Percentiles rank a stretch among this genome's conserved stretches.
Conservation (phyloP, 2,329 filamentous ascomycete species). For the Diaporthe vaccinii region DNA sequence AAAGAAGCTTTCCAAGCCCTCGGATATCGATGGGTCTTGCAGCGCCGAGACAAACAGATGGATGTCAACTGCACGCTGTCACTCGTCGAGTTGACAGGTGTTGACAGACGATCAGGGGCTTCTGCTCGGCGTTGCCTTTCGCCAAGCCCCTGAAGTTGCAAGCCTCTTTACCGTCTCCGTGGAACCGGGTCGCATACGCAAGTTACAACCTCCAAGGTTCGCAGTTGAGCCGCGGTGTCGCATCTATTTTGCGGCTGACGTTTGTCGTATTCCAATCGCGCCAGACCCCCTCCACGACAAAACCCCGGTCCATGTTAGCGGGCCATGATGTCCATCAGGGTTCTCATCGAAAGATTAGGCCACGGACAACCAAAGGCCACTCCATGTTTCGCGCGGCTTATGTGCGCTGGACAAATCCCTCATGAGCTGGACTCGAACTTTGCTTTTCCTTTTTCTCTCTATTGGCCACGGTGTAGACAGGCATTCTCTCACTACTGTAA, state of each 20-base stretch:
- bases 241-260: constrained; percentile 1
- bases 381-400: constrained; percentile 4
- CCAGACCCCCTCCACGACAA: constrained; percentile 16
- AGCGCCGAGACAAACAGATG: constrained; percentile 10
- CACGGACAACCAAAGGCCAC: constrained; percentile 5
- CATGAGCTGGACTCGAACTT: neutral
- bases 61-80: neutral
- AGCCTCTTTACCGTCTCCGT: constrained; percentile 25
- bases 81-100: neutral
- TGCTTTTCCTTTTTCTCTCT: neutral
- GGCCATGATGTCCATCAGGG: constrained; percentile 21
- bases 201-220: neutral
- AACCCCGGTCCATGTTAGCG: constrained; percentile 5
- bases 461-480: neutral
- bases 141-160: constrained; percentile 19
- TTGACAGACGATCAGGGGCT: neutral
- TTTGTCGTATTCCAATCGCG: constrained; percentile 22
- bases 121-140: neutral
- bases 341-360: constrained; percentile 12
- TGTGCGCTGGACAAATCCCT: constrained; percentile 20
- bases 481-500: neutral
- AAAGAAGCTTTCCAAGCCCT: constrained; percentile 24
- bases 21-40: constrained; percentile 24
- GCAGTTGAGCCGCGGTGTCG: constrained; percentile 19
- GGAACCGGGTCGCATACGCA: constrained; percentile 11